Base-by-base conservation (phyloP, 805 yeast genomes). In the Candida boidinii region DNA sequence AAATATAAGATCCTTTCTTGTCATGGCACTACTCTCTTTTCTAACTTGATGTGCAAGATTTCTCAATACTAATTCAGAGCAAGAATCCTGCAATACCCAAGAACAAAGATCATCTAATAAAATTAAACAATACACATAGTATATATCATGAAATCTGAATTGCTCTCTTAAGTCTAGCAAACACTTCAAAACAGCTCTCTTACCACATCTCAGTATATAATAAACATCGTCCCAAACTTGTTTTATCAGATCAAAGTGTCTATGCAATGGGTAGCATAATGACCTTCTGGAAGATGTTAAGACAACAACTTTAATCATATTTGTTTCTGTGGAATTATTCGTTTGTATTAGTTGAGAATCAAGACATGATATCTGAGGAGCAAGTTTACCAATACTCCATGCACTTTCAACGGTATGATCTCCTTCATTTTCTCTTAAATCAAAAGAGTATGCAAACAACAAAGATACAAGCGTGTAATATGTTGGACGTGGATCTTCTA, bases 381-480 rank as follows among this genome's bases (percentile, higher is more conserved):
- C 61, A 16, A 92, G 46, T 44, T 81, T 87, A 2, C 98, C 98
- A 4, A 92, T 70, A 0, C 90, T 78, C 98, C 98, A 92, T 0
- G 94, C 85, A 36, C 94, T 81, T 54, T 92, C 98, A 4, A 83
- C 76, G 13, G 75, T 85, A 33, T 75, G 72, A 14, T 73, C 79
- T 10, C 79, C 79, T 47, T 72, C 75, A 23, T 79, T 85, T 34
- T 81, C 80, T 23, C 96, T 61, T 31, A 70, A 56, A 41, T 92
- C 96, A 51, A 79, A 87, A 33, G 72, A 70, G 44, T 76, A 82
- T 1, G 81, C 76, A 55, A 82, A 92, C 14, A 92, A 43, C 1
- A 88, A 41, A 16, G 83, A 73, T 0, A 86, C 50, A 1, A 90
- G 53, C 0, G 83, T 66, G 26, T 78, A 64, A 45, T 85, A 79